Percentiles rank a stretch among this genome's conserved stretches.
These are phyloP conservation scores for Eimeria maxima DNA, from an alignment of 169 alveolate species.

Conservation along the genomic window DNA sequence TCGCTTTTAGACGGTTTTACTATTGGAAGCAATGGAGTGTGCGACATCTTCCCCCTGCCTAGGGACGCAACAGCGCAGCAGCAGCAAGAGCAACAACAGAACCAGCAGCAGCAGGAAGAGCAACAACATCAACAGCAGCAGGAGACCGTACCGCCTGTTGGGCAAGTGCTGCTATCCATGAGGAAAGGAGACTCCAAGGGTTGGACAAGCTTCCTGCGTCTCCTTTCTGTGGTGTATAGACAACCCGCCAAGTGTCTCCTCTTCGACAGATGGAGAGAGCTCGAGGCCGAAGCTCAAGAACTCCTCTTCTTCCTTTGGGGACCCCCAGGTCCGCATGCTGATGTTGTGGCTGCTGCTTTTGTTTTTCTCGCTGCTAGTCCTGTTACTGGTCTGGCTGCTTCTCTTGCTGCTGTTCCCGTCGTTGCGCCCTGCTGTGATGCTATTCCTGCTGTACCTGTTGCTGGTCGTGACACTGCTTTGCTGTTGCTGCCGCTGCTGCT, in stretches of 20 bases:
- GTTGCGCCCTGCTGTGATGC: not conserved
- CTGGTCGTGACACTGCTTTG: not conserved
- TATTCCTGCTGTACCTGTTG: not conserved
- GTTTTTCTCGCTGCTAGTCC: not conserved
- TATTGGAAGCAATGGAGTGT: no score
- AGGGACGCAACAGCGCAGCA: not conserved
- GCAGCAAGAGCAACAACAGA: conserved; percentile 23
- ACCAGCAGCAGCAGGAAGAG: not conserved
- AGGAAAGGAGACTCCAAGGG: no score
- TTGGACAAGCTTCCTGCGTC: not conserved
- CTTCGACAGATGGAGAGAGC: not conserved
- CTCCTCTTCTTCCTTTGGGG: conserved; percentile 34
- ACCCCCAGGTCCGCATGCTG: not conserved
- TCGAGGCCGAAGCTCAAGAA: not conserved
- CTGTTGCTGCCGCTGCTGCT: not conserved
- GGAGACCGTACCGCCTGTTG: not conserved
- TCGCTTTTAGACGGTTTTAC: no score
- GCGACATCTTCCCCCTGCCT: no score
- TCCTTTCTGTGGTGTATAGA: not conserved
- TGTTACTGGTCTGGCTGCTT: not conserved
- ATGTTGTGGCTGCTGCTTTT: not conserved
- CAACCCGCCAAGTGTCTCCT: not conserved
- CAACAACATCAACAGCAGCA: not conserved
- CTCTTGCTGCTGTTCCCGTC: not conserved
- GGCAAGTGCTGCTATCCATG: not conserved